Evolutionary conservation across 2,329 filamentous ascomycete species (phyloP), one percentile per base, ranked within the genome.

Genomic region (Decorospora gaudefroyi): DNA sequence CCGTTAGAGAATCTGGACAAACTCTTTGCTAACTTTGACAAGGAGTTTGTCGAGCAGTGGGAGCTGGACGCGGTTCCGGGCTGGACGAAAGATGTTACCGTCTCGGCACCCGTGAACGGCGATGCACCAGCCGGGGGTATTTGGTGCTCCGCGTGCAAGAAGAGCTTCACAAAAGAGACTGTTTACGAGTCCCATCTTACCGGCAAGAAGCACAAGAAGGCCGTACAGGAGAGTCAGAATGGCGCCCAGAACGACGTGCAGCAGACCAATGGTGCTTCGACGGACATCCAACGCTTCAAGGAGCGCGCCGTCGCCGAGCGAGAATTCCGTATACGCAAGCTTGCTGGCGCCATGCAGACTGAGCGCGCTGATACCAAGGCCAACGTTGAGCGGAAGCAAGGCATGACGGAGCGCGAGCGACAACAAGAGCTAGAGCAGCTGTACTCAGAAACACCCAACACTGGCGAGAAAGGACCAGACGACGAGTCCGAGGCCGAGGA

Each of bases 361-460:
- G 89, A 96, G 66, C 86, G 92, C 44, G 82, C 87, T 69, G 92
- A 96, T 64, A 97, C 93, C 0, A 83, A 88, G 34, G 86, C 93
- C 60, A 97, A 99, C 63, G 90, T 97, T 8, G 95, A 99, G 78
- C 87, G 93, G 37, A 93, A 90, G 70, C 90, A 95, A 68, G 92
- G 92, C 55, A 96, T 99, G 90, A 99, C 93, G 3, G 92, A 97
- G 67, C 85, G 90, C 21, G 93, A 99, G 70, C 86, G 93, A 10
- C 88, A 95, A 64, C 89, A 95, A 71, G 95, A 99, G 69, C 80
- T 96, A 9, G 91, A 96, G 41, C 90, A 91, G 30, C 75, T 96
- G 10, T 89, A 91, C 70, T 79, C 81, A 0, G 83, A 87, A 56
- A 74, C 78, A 21, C 69, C 73, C 0, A 78, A 78, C 65, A 53